phyloP scores from a whole-genome alignment of 352 stramenopile species.

The Phytopythium vexans region DNA sequence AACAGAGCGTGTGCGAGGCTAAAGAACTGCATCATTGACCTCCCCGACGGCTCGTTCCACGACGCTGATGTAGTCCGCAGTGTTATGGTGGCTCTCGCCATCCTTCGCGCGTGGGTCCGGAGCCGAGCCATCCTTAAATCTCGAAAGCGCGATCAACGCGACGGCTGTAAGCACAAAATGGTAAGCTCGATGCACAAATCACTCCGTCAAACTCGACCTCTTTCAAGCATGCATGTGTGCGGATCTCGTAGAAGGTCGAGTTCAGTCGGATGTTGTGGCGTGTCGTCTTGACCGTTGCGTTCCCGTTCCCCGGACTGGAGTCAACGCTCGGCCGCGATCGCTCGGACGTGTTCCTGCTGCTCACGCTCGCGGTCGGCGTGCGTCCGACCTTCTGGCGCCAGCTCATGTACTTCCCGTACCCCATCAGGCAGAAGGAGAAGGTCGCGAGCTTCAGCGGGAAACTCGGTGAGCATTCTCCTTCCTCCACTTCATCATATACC shows the following conservation, averaged over 20 bases:
- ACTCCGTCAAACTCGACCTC: too few relatives aligned
- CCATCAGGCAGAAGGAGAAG: slow-evolving; percentile 66
- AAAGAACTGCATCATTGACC: slow-evolving; percentile 25
- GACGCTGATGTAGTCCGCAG: slow-evolving; percentile 27
- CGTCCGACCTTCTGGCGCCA: slow-evolving; percentile 51
- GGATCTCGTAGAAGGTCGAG: slow-evolving; percentile 1
- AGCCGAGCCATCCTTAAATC: slow-evolving; percentile 17
- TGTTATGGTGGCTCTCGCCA: slow-evolving; percentile 10
- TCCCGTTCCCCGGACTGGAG: slow-evolving; percentile 59
- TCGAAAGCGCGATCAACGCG: neutral
- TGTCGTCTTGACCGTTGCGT: slow-evolving; percentile 26
- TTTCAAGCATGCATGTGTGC: neutral
- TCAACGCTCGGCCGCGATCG: slow-evolving; percentile 13
- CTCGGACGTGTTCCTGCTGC: slow-evolving; percentile 30
- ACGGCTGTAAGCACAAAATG: neutral
- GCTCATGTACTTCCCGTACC: slow-evolving; percentile 62
- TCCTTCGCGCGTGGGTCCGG: slow-evolving; percentile 14
- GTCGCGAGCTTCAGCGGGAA: slow-evolving; percentile 58
- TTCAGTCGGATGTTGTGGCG: slow-evolving; percentile 27
- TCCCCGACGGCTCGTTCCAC: slow-evolving; percentile 37
- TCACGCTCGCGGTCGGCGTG: slow-evolving; percentile 38
- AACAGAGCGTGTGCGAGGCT: slow-evolving; percentile 33
- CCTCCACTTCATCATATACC: neutral
- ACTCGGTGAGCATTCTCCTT: slow-evolving; percentile 21
- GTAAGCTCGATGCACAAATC: slow-evolving; percentile 12